A percentile compares a stretch with the other conserved stretches of the same genome.
Conservation (phyloP, 2,329 filamentous ascomycete genomes). For the Fusarium coffeatum region DNA sequence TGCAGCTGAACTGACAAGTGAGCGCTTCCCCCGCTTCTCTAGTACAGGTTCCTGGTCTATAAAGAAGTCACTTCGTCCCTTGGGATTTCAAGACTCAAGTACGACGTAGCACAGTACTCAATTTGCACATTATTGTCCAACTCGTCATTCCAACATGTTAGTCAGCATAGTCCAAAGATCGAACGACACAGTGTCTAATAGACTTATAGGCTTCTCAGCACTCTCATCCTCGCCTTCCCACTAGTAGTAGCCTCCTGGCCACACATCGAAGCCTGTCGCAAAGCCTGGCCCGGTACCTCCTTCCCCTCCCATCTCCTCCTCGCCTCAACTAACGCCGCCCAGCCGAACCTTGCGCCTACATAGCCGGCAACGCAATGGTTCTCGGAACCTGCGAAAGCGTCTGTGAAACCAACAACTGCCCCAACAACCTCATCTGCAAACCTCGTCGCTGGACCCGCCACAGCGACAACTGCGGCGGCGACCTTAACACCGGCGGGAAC, state of each 20-base stretch:
- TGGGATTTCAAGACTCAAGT: neutral
- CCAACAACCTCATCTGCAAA: neutral
- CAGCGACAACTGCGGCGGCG: neutral
- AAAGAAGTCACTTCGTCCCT: neutral
- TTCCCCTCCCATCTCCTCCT: accelerated
- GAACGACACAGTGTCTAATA: neutral
- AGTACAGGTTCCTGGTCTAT: neutral
- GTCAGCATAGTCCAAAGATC: neutral
- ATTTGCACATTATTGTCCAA: accelerated
- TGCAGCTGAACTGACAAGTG: neutral
- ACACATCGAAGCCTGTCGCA: neutral
- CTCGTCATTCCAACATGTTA: neutral
- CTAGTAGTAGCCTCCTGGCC: neutral
- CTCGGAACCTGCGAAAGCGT: neutral
- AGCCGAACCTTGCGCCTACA: neutral
- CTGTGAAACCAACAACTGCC: neutral
- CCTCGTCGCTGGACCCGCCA: neutral
- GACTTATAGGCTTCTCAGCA: neutral
- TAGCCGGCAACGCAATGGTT: neutral
- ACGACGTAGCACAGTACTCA: neutral
- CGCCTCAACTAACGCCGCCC: neutral
- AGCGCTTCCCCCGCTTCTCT: accelerated
- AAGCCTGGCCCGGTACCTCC: neutral
- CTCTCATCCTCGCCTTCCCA: neutral
- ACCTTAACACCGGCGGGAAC: neutral